Conservation (phyloP, 2,329 filamentous ascomycete genomes). For the Chalaropsis thielavioides region DNA sequence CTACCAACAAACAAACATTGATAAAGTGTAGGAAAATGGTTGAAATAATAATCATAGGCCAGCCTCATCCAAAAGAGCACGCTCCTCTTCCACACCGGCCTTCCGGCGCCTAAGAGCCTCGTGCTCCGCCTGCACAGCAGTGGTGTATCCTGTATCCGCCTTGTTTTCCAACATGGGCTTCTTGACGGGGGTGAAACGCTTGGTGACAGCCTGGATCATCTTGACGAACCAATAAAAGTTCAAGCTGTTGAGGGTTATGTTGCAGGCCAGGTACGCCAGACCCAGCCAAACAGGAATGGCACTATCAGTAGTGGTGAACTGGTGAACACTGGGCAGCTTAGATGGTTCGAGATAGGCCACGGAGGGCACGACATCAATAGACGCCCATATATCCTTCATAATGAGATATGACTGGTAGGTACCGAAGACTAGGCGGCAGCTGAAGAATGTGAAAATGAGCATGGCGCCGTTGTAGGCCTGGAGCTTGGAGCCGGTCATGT, state of each 20-base stretch:
- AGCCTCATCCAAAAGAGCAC: conserved; percentile 11
- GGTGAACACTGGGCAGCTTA: conserved; percentile 25
- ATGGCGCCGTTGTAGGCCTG: conserved; percentile 67
- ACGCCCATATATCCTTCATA: conserved; percentile 52
- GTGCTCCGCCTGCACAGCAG: conserved; percentile 10
- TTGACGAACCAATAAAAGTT: conserved; percentile 80
- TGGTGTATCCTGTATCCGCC: conserved; percentile 8
- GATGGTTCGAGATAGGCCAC: conserved; percentile 24
- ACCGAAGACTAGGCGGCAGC: conserved; percentile 63
- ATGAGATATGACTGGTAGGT: conserved; percentile 56
- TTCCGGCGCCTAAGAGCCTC: conserved; percentile 15
- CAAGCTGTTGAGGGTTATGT: conserved; percentile 56
- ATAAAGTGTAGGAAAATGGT: neutral
- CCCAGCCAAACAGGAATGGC: conserved; percentile 57
- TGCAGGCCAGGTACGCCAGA: conserved; percentile 51
- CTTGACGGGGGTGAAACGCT: conserved; percentile 44
- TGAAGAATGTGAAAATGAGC: conserved; percentile 61
- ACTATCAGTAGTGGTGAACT: conserved; percentile 35
- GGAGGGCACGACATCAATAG: conserved; percentile 14
- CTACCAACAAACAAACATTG: neutral
- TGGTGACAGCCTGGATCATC: conserved; percentile 69
- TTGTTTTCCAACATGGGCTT: neutral
- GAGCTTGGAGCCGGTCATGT: conserved; percentile 57
- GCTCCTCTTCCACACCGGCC: conserved; percentile 8
- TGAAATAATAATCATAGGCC: conserved; percentile 8